Evolutionary conservation across 306 rosid species (phyloP), one percentile per base, ranked within the genome.

Genomic region (Albizia julibrissin): DNA sequence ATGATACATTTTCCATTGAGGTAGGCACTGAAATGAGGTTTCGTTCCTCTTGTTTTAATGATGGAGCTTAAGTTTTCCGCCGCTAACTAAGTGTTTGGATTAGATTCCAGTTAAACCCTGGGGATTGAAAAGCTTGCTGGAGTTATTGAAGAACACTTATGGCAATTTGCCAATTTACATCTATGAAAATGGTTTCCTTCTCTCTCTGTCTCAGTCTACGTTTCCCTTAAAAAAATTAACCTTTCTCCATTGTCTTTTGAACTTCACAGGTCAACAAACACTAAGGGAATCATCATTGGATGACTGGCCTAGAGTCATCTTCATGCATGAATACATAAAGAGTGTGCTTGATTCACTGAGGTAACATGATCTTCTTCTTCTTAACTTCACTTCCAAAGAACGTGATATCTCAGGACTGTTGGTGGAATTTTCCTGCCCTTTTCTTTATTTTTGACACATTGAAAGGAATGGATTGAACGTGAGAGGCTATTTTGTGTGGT

Each of bases 401-500:
- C 8, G 16, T 39, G 3, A 13, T 16, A 7, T 56, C 10, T 56
- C 29, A 18, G 8, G 10, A 42, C 3, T 68, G 14, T 14, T 68
- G 0, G 33, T 18, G 40, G 11, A 34, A 1, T 66, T 66, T 33
- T 33, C 26, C 6, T 66, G 16, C 33, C 56, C 31, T 29, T 29
- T 65, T n/a, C n/a, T n/a, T 67, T 75, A 19, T 79, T 8, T 33
- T 76, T 84, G 66, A 27, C 54, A 50, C 16, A n/a, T 10, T 77
- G n/a, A 49, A 61, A 94, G 94, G 92, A 83, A 79, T 40, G 97
- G 94, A 80, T 81, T 82, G 21, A 86, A 94, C 16, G 50, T 87
- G 42, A 91, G 79, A 85, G 97, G 94, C 1, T 92, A 92, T 79
- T 90, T 94, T 52, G 72, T 77, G 18, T 91, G 94, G 98, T 87